phyloP scores from a whole-genome alignment of 192 early-diverging fungal species.

The Rhizoclosmatium globosum region DNA sequence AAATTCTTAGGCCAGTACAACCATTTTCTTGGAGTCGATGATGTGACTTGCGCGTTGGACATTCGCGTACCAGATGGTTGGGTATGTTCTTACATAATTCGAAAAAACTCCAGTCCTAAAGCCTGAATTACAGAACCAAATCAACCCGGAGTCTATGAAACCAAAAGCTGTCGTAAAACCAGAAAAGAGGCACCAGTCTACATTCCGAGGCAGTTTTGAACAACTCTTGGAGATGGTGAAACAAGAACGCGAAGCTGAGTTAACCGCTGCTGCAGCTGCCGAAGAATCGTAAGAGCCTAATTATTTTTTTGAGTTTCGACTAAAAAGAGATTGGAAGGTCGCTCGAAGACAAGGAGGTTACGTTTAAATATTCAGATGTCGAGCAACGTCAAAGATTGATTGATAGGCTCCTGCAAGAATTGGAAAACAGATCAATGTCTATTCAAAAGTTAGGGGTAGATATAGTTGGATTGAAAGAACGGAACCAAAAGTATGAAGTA shows the following conservation, averaged over 20 bases:
- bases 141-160: conserved; percentile 14
- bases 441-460: conserved; percentile 57
- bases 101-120: too few species aligned
- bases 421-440: conserved; percentile 44
- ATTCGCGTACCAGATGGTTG: conserved; percentile 30
- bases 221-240: conserved; percentile 29
- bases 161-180: not conserved
- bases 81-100: conserved; percentile 8
- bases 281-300: conserved; percentile 2
- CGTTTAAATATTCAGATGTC: conserved; percentile 38
- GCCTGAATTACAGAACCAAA: not conserved
- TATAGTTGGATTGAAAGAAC: conserved; percentile 38
- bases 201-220: conserved; percentile 1
- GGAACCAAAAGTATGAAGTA: conserved; percentile 45
- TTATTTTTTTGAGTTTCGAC: not conserved
- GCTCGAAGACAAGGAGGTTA: conserved; percentile 4
- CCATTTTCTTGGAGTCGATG: not conserved
- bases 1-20: not conserved
- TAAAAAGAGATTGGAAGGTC: not conserved
- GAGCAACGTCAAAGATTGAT: conserved; percentile 52
- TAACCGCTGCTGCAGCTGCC: conserved; percentile 7
- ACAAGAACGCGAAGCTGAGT: conserved; percentile 13
- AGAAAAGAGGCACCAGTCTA: not conserved
- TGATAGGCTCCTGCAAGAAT: conserved; percentile 53
- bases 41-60: conserved; percentile 2